Evolutionary conservation across 2,329 filamentous ascomycete genomes (phyloP).

Genomic region (Podosphaera xanthii): DNA sequence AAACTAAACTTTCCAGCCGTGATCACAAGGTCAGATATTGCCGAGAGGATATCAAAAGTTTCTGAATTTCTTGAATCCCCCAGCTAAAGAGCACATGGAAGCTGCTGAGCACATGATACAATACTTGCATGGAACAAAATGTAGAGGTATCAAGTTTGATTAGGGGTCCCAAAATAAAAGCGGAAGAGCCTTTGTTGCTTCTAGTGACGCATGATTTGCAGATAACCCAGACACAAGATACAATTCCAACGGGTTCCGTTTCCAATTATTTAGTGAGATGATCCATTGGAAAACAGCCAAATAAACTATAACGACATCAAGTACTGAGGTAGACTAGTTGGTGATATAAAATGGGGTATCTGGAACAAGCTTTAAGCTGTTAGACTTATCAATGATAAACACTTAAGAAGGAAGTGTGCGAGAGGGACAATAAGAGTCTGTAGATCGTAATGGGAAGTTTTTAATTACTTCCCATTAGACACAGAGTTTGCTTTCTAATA

Average conservation of each 20-base stretch:
- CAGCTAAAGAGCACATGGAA: background rate
- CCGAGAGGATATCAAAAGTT: background rate
- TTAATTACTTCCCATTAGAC: no score
- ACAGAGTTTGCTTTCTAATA: no score
- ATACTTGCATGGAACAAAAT: background rate
- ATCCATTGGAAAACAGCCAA: background rate
- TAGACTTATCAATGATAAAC: no score
- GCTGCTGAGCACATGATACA: background rate
- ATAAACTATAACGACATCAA: background rate
- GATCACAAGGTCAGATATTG: background rate
- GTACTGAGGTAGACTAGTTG: background rate
- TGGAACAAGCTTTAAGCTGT: no score
- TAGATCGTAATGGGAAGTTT: no score
- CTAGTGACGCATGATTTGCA: background rate
- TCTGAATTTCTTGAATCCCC: background rate
- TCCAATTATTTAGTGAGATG: background rate
- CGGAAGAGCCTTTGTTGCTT: background rate
- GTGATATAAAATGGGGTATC: no score
- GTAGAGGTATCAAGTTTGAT: background rate
- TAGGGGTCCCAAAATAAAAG: background rate
- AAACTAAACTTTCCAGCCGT: background rate
- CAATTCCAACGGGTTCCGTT: background rate
- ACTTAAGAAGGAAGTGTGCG: no score
- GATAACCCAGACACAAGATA: background rate
- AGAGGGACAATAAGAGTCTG: no score